A percentile compares a stretch with the other conserved stretches of the same genome.
Evolutionary conservation across 306 rosid species (phyloP).

Genomic region (Castanea mollissima): DNA sequence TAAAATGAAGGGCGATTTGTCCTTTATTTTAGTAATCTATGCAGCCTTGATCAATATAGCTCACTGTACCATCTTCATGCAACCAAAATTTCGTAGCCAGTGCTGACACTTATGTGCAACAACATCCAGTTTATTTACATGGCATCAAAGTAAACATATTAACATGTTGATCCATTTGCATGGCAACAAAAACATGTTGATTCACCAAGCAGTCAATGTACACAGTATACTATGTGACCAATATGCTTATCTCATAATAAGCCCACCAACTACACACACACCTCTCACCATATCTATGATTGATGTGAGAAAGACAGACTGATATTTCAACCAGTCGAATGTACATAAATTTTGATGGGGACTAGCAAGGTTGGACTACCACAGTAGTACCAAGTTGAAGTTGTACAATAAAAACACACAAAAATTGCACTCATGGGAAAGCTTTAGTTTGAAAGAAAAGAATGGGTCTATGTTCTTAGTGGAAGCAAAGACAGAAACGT

Average conservation of each 20-base stretch:
- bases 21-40: no score
- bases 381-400: conserved; percentile 13
- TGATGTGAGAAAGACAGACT: conserved; percentile 19
- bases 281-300: not conserved
- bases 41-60: no score
- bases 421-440: conserved; percentile 34
- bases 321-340: conserved; percentile 9
- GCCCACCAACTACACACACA: not conserved
- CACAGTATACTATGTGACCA: no score
- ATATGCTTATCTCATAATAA: not conserved
- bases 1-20: no score
- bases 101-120: no score
- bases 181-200: no score
- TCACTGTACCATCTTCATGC: no score
- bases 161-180: no score
- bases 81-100: no score
- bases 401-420: conserved; percentile 24
- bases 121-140: no score
- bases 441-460: conserved; percentile 36
- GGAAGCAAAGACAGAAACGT: conserved; percentile 11
- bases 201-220: no score
- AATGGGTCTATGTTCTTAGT: conserved; percentile 34
- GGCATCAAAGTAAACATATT: no score
- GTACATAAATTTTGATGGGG: conserved; percentile 31
- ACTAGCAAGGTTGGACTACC: conserved; percentile 25